Evolutionary conservation across 208 protist genomes (phyloP).

Genomic region (Leptomonas seymouri): DNA sequence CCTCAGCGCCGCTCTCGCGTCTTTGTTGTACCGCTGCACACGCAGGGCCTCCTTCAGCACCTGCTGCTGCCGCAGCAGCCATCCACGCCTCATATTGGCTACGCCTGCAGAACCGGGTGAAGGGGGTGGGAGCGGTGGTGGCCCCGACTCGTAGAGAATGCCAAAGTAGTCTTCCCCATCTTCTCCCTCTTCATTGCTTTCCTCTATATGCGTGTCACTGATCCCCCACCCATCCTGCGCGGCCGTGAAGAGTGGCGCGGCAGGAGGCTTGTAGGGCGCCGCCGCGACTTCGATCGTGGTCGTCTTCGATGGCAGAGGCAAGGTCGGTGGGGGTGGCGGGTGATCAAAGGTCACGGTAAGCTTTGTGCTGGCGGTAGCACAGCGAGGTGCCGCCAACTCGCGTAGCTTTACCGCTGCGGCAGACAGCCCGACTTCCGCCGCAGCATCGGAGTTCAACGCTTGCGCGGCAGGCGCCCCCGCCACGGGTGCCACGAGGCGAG

Average conservation of each 20-base stretch:
- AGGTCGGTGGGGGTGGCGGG: neutral
- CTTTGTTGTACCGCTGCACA: slow-evolving; percentile 57
- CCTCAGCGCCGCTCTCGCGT: slow-evolving; percentile 55
- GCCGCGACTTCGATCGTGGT: neutral
- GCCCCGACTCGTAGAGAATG: slow-evolving; percentile 23
- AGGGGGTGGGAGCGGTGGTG: neutral
- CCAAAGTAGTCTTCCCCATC: slow-evolving; percentile 27
- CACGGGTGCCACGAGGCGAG: neutral
- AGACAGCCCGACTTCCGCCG: neutral
- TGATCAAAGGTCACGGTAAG: slow-evolving; percentile 1
- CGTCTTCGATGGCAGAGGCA: neutral
- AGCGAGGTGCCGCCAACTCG: neutral
- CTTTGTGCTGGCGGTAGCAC: neutral
- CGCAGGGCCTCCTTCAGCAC: slow-evolving; percentile 68
- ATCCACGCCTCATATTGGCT: slow-evolving; percentile 25
- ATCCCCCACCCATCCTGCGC: neutral
- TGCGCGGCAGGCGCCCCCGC: neutral
- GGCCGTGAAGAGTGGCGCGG: neutral
- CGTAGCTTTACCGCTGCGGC: neutral
- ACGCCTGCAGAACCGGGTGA: neutral
- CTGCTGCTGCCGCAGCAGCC: slow-evolving; percentile 41
- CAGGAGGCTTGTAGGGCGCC: neutral
- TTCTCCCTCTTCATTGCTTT: neutral
- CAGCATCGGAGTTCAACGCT: neutral
- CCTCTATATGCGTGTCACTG: neutral